phyloP scores from a whole-genome alignment of 1,284 basidiomycete species.

The Tilletia walkeri region DNA sequence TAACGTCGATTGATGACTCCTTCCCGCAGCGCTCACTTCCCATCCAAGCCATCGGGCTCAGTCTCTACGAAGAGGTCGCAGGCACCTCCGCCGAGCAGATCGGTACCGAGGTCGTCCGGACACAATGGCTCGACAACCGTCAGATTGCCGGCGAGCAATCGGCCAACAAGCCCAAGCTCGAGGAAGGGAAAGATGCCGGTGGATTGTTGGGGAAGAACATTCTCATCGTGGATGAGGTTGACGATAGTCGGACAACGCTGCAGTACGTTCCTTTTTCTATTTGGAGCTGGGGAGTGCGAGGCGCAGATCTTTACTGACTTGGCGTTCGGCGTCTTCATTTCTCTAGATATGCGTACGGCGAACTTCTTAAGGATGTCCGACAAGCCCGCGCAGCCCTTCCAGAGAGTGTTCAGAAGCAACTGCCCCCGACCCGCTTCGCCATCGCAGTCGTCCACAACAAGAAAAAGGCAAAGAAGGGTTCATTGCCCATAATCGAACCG shows the following conservation, averaged over 20 bases:
- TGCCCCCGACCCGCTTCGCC: constrained; percentile 50
- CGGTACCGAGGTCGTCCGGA: constrained; percentile 52
- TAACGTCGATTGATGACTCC: not conserved
- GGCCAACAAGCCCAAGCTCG: constrained; percentile 31
- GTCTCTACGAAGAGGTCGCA: constrained; percentile 53
- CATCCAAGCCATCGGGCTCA: constrained; percentile 54
- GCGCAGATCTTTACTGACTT: not conserved
- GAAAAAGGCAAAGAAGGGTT: constrained; percentile 46
- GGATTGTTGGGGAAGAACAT: constrained; percentile 55
- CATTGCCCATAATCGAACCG: constrained; percentile 42
- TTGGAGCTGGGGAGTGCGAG: no score
- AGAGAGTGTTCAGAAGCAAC: constrained; percentile 36
- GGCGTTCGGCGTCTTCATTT: not conserved
- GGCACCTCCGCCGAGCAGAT: constrained; percentile 45
- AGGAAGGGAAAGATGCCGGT: constrained; percentile 45
- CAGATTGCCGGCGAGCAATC: constrained; percentile 15
- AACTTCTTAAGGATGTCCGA: constrained; percentile 52
- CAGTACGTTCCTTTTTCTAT: constrained; percentile 26
- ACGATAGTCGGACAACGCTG: constrained; percentile 53
- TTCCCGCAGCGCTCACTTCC: constrained; percentile 45
- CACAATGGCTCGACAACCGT: constrained; percentile 54
- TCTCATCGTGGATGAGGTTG: constrained; percentile 55
- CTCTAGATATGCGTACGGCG: constrained; percentile 49
- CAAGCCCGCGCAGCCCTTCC: constrained; percentile 40
- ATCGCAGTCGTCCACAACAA: constrained; percentile 56